These are phyloP conservation scores for Starmerella bombi DNA, from an alignment of 805 yeast species.

Conservation along the genomic window DNA sequence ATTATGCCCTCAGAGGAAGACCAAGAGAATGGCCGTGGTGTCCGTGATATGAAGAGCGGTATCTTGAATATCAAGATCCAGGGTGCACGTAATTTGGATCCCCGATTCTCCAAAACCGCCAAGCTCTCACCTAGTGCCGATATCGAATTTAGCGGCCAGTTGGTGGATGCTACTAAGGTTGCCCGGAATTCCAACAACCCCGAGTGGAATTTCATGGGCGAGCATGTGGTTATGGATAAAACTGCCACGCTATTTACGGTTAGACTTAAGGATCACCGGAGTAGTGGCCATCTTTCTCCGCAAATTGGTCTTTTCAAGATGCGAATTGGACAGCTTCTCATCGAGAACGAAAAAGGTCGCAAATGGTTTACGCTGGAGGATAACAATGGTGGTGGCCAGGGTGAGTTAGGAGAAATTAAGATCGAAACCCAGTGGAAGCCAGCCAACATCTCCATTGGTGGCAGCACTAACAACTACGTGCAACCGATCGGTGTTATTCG, in stretches of 20 bases:
- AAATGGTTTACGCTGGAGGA: slow-evolving; percentile 66
- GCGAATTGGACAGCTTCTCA: slow-evolving; percentile 47
- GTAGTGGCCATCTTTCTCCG: slow-evolving; percentile 42
- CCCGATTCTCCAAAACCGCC: slow-evolving; percentile 32
- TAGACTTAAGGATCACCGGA: slow-evolving; percentile 49
- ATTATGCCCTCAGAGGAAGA: slow-evolving; percentile 30
- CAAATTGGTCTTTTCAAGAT: slow-evolving; percentile 43
- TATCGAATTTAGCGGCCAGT: slow-evolving; percentile 49
- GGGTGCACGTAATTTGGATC: slow-evolving; percentile 45
- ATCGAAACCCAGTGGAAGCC: slow-evolving; percentile 75
- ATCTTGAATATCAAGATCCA: slow-evolving; percentile 54
- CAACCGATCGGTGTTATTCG: slow-evolving; percentile 90
- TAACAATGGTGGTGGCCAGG: neutral
- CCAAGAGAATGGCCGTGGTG: slow-evolving; percentile 42
- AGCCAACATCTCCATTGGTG: slow-evolving; percentile 48
- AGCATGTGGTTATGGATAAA: slow-evolving; percentile 59
- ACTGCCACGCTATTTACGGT: slow-evolving; percentile 57
- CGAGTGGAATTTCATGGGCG: slow-evolving; percentile 47
- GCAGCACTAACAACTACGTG: slow-evolving; percentile 69
- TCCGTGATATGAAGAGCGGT: slow-evolving; percentile 92
- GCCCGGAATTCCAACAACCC: slow-evolving; percentile 54
- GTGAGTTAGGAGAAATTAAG: slow-evolving; percentile 49
- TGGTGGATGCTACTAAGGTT: slow-evolving; percentile 43
- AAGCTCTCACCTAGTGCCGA: slow-evolving; percentile 58
- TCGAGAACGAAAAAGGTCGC: slow-evolving; percentile 63